Conservation (phyloP, 2,329 filamentous ascomycete genomes). For the Pezicula rhizophila region DNA sequence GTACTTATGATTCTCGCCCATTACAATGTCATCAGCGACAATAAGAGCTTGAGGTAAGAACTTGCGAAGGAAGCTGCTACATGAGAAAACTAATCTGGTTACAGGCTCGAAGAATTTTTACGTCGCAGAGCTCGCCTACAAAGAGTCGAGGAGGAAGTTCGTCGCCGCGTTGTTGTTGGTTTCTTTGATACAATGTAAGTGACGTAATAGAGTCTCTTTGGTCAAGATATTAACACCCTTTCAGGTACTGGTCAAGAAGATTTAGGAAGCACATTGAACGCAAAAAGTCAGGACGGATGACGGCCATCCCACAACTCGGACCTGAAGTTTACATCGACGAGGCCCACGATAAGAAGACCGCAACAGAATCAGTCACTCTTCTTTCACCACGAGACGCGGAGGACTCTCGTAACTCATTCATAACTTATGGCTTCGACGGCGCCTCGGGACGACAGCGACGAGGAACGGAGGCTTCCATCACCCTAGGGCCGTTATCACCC, state of each 20-base stretch:
- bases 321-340: slow-evolving; percentile 89
- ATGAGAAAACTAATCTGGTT: slow-evolving; percentile 5
- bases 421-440: slow-evolving; percentile 23
- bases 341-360: slow-evolving; percentile 30
- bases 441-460: slow-evolving; percentile 14
- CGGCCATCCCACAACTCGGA: slow-evolving; percentile 68
- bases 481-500: slow-evolving; percentile 12
- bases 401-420: slow-evolving; percentile 21
- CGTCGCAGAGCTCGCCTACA: slow-evolving; percentile 84
- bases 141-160: slow-evolving; percentile 89
- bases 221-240: slow-evolving; percentile 11
- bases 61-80: background rate
- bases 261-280: slow-evolving; percentile 72
- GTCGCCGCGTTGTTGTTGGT: slow-evolving; percentile 80
- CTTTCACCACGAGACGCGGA: slow-evolving; percentile 20
- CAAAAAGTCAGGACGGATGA: slow-evolving; percentile 72
- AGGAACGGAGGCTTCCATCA: slow-evolving; percentile 12
- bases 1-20: slow-evolving; percentile 94
- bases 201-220: background rate
- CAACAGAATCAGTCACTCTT: slow-evolving; percentile 11
- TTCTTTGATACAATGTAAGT: slow-evolving; percentile 88
- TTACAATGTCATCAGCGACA: slow-evolving; percentile 98
- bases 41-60: slow-evolving; percentile 76
- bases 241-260: slow-evolving; percentile 71
- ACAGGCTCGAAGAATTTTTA: slow-evolving; percentile 85